phyloP scores from a whole-genome alignment of 169 alveolate species.

The Plasmodium vivax region DNA sequence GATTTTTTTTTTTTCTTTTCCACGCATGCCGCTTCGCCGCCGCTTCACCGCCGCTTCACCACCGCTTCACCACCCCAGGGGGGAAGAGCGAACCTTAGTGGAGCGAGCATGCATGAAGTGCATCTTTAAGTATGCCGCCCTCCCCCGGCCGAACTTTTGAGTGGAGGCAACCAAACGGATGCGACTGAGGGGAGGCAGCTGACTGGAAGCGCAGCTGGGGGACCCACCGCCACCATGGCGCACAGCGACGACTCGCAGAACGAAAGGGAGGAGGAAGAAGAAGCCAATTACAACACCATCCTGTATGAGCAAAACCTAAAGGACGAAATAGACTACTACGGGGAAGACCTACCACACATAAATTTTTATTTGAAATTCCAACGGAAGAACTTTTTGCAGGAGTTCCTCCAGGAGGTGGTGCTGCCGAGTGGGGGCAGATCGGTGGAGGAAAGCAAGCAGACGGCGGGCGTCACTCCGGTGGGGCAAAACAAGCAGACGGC shows the following conservation, averaged over 20 bases:
- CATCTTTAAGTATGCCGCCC: not conserved
- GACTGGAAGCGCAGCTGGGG: not conserved
- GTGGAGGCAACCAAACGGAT: not conserved
- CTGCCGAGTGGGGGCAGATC: not conserved
- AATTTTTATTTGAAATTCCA: slow-evolving; percentile 67
- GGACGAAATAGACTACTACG: slow-evolving; percentile 43
- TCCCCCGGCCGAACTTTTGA: not conserved
- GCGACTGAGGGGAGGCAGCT: not conserved
- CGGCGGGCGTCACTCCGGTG: not conserved
- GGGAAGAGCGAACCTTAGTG: not conserved
- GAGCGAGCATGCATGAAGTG: not conserved
- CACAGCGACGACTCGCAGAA: slow-evolving; percentile 34
- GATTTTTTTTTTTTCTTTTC: not conserved
- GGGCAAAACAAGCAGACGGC: not conserved
- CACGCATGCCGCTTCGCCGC: not conserved
- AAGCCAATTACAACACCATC: slow-evolving; percentile 25
- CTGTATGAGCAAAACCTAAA: slow-evolving; percentile 19
- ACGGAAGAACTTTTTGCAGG: slow-evolving; percentile 23
- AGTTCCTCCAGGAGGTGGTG: slow-evolving; percentile 13
- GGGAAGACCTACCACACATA: slow-evolving; percentile 55
- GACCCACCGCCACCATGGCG: slow-evolving; percentile 4
- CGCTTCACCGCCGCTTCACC: not conserved
- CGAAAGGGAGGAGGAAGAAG: slow-evolving; percentile 36
- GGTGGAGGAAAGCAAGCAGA: not conserved
- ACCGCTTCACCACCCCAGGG: not conserved